These are phyloP conservation scores for Elasticomyces elasticus DNA, from an alignment of 495 filamentous ascomycete genomes.

Conservation along the genomic window DNA sequence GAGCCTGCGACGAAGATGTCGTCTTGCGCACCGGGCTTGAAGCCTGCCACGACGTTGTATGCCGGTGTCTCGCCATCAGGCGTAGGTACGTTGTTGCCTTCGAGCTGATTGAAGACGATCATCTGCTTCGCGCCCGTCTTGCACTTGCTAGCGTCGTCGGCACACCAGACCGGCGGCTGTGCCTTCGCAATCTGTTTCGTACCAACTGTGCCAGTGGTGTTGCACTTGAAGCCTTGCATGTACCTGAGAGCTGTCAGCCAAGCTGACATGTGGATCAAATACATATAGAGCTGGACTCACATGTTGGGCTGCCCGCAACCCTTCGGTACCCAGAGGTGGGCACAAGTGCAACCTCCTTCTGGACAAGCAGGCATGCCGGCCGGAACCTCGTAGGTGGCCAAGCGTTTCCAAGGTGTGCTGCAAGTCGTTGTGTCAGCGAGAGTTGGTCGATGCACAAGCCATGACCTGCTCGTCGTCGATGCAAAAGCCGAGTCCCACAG, in stretches of 20 bases:
- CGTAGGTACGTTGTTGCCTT: conserved; percentile 34
- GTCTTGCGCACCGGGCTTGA: conserved; percentile 36
- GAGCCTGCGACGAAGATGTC: conserved; percentile 35
- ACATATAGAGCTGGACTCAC: conserved; percentile 10
- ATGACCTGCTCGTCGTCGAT: no score
- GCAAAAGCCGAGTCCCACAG: no score
- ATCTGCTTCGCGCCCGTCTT: conserved; percentile 47
- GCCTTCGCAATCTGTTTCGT: conserved; percentile 34
- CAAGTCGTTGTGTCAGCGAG: not conserved
- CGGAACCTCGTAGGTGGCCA: conserved; percentile 41
- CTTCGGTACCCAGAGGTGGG: conserved; percentile 49
- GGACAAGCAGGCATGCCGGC: conserved; percentile 40
- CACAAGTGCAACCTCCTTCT: conserved; percentile 43
- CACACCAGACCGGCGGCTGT: conserved; percentile 38
- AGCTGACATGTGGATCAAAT: no score
- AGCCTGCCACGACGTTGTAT: conserved; percentile 38
- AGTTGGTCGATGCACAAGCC: no score
- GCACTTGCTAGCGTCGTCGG: conserved; percentile 35
- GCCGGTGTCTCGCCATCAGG: conserved; percentile 29
- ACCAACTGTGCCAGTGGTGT: conserved; percentile 37
- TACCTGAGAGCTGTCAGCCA: conserved; percentile 14
- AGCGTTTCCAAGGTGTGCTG: conserved; percentile 41
- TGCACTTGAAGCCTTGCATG: conserved; percentile 48
- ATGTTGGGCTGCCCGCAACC: conserved; percentile 41
- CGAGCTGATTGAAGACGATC: conserved; percentile 41